Conservation (phyloP, 176 grass and related monocot genomes). For the Musa acuminata region DNA sequence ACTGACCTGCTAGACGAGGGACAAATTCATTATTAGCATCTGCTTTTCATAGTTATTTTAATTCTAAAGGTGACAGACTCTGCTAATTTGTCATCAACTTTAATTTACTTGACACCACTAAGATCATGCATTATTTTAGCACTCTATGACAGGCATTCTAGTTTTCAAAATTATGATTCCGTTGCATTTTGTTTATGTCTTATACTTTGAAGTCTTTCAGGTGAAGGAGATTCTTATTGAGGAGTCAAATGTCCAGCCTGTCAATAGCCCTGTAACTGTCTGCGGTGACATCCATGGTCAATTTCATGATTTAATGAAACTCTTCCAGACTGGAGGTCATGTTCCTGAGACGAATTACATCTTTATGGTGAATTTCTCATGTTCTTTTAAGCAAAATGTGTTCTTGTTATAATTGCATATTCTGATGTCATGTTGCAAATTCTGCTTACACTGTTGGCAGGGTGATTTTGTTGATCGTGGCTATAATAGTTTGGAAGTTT, state of each 20-base stretch:
- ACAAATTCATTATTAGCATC: neutral
- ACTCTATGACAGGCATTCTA: neutral
- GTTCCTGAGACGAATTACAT: slow-evolving; percentile 98
- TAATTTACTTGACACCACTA: neutral
- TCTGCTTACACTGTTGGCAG: slow-evolving; percentile 23
- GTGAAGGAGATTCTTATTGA: slow-evolving; percentile 98
- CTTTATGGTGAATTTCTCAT: slow-evolving; percentile 61
- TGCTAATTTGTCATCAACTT: neutral
- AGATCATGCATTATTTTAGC: neutral
- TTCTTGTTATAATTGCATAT: neutral
- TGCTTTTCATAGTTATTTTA: neutral
- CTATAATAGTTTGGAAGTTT: slow-evolving; percentile 96
- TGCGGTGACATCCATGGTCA: slow-evolving; percentile 97
- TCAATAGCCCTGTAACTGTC: slow-evolving; percentile 95
- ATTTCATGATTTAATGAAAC: slow-evolving; percentile 99
- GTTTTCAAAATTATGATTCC: neutral
- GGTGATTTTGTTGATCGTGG: slow-evolving; percentile 99
- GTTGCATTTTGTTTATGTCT: neutral
- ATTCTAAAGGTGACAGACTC: neutral
- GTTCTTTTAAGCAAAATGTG: neutral
- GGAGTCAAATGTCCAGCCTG: slow-evolving; percentile 97
- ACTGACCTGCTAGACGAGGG: neutral
- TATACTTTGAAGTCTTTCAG: slow-evolving; percentile 22
- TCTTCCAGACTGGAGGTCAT: slow-evolving; percentile 94
- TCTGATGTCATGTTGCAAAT: neutral